These are phyloP conservation scores for Exidia glandulosa DNA, from an alignment of 768 basidiomycete species.

Conservation along the genomic window DNA sequence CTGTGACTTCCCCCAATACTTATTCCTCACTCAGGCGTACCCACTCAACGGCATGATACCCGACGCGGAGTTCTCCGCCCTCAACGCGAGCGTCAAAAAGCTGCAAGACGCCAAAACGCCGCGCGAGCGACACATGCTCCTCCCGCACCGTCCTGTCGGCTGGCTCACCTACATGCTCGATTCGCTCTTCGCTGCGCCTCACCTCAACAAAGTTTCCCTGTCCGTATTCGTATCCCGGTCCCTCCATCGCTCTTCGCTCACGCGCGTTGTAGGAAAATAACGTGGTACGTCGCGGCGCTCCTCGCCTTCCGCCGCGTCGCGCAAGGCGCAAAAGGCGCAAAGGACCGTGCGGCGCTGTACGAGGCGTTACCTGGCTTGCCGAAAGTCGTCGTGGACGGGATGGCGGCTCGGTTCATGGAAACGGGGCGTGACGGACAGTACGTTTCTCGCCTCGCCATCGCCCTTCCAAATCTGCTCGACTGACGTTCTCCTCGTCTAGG, in stretches of 20 bases:
- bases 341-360: conserved; percentile 41
- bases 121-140: conserved; percentile 38
- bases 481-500: too few relatives aligned
- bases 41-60: conserved; percentile 67
- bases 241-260: background rate
- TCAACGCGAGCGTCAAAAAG: conserved; percentile 43
- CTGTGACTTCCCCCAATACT: too few relatives aligned
- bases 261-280: conserved; percentile 44
- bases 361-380: conserved; percentile 52
- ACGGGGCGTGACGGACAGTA: conserved; percentile 38
- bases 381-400: conserved; percentile 53
- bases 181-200: conserved; percentile 25
- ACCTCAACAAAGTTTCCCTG: conserved; percentile 52
- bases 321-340: conserved; percentile 19
- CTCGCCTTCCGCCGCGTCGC: conserved; percentile 50
- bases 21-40: conserved; percentile 33
- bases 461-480: background rate
- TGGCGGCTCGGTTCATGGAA: conserved; percentile 76
- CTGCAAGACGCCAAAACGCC: conserved; percentile 42
- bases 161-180: conserved; percentile 65
- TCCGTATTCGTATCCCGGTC: conserved; percentile 23
- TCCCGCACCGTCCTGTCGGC: conserved; percentile 51
- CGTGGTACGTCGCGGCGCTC: conserved; percentile 78
- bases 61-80: conserved; percentile 65
- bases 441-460: background rate